Evolutionary conservation across 2,329 filamentous ascomycete genomes (phyloP).

Genomic region (Fusarium redolens): DNA sequence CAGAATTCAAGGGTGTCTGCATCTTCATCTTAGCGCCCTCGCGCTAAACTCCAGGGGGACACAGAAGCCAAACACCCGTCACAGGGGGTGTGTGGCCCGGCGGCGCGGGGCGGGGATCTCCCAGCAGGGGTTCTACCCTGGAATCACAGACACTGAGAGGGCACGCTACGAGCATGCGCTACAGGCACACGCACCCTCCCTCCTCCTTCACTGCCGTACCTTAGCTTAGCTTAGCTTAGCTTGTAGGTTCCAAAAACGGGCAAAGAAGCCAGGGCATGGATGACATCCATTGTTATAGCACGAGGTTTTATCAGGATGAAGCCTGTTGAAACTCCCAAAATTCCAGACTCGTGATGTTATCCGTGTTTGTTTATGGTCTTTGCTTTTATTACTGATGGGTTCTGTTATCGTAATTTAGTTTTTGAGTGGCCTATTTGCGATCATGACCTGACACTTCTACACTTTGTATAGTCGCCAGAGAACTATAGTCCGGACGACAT

Average conservation of each 20-base stretch:
- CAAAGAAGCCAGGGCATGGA: not conserved
- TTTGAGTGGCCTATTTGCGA: not conserved
- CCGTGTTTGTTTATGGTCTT: slow-evolving; percentile 23
- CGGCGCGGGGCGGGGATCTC: slow-evolving; percentile 29
- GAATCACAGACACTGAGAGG: not conserved
- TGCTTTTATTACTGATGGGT: slow-evolving; percentile 21
- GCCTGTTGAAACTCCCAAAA: slow-evolving; percentile 15
- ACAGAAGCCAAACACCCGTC: slow-evolving; percentile 34
- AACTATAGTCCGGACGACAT: slow-evolving; percentile 22
- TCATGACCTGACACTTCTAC: slow-evolving; percentile 7
- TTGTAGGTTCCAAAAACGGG: slow-evolving; percentile 10
- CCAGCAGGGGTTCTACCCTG: slow-evolving; percentile 19
- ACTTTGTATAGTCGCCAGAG: not conserved
- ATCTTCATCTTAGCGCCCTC: not conserved
- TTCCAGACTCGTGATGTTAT: not conserved
- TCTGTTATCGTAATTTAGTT: not conserved
- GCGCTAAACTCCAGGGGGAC: slow-evolving; percentile 32
- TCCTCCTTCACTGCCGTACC: slow-evolving; percentile 14
- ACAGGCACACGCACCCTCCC: slow-evolving; percentile 8
- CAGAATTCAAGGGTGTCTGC: slow-evolving; percentile 9
- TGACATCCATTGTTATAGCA: slow-evolving; percentile 9
- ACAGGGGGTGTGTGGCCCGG: slow-evolving; percentile 9
- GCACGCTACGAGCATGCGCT: not conserved
- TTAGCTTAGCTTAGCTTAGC: not conserved
- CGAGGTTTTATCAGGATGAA: slow-evolving; percentile 27